A percentile compares a stretch with the other conserved stretches of the same genome.
These are phyloP conservation scores for Pinguiococcus pyrenoidosus DNA, from an alignment of 108 stramenopile species.

Conservation along the genomic window DNA sequence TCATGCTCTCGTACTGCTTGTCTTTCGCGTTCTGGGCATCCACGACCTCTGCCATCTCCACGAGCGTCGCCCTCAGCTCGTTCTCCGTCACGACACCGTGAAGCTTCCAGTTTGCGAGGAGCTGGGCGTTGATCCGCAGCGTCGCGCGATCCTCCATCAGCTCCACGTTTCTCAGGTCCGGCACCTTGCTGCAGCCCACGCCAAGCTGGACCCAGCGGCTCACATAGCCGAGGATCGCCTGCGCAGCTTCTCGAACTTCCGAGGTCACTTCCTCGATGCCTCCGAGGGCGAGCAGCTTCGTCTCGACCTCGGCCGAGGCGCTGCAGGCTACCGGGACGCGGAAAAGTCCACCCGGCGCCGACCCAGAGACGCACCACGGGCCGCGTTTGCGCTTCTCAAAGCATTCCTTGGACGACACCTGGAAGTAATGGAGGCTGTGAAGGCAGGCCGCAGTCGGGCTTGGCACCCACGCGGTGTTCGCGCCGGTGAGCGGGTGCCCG, in stretches of 20 bases:
- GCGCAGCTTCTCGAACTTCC: constrained; percentile 1
- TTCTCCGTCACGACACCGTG: constrained; percentile 9
- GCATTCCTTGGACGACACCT: no score
- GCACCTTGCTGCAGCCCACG: constrained; percentile 18
- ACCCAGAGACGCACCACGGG: no score
- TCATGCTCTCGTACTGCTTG: constrained; percentile 3
- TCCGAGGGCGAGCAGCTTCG: no score
- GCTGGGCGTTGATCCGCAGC: constrained; percentile 11
- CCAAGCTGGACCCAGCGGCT: constrained; percentile 10
- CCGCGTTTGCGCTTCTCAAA: no score
- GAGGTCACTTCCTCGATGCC: no score
- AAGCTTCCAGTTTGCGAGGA: constrained; percentile 14
- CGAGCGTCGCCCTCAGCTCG: constrained; percentile 1
- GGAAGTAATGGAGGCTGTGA: constrained; percentile 18
- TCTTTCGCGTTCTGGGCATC: constrained; percentile 9
- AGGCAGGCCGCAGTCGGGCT: constrained; percentile 17
- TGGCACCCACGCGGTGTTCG: constrained; percentile 21
- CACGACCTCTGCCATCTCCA: constrained; percentile 14
- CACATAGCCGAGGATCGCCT: constrained; percentile 23
- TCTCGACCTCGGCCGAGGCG: no score
- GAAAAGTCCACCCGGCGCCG: no score
- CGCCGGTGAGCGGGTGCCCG: constrained; percentile 7
- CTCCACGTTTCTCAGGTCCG: constrained; percentile 10
- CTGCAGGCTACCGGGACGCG: no score
- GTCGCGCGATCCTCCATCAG: constrained; percentile 26